These are phyloP conservation scores for Brassica juncea DNA, from an alignment of 345 rosid genomes.

Conservation along the genomic window DNA sequence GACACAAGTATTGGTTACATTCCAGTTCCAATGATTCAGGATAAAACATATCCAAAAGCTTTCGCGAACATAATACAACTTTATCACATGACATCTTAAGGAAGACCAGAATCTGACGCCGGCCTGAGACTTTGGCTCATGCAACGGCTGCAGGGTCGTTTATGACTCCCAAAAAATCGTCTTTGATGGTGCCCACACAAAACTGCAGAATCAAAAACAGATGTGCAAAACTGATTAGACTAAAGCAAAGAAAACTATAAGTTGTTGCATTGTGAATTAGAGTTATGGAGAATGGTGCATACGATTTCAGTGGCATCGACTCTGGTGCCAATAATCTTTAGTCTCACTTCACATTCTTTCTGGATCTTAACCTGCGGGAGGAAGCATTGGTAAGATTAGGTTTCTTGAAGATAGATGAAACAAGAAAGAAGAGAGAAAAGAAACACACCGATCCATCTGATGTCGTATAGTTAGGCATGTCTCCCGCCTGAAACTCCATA, in stretches of 20 bases:
- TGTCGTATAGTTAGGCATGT: conserved; percentile 85
- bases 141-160: conserved; percentile 72
- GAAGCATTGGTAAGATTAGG: conserved; percentile 5
- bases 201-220: conserved; percentile 54
- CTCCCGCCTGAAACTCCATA: conserved; percentile 95
- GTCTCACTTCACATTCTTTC: conserved; percentile 85
- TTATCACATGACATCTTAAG: conserved; percentile 8
- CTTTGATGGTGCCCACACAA: conserved; percentile 92
- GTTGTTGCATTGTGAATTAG: conserved; percentile 5
- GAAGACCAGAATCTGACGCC: conserved; percentile 2
- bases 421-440: neutral
- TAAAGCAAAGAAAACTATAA: neutral
- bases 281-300: conserved; percentile 27
- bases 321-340: conserved; percentile 89
- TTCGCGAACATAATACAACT: conserved; percentile 18
- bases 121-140: conserved; percentile 37
- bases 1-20: conserved; percentile 1
- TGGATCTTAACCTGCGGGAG: conserved; percentile 80
- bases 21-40: neutral
- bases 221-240: neutral
- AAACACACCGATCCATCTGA: conserved; percentile 80
- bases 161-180: conserved; percentile 89
- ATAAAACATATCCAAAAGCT: neutral
- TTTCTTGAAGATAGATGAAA: conserved; percentile 9
- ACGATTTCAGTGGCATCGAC: conserved; percentile 92